These are phyloP conservation scores for Alternaria dauci DNA, from an alignment of 2,329 filamentous ascomycete genomes.

Conservation along the genomic window DNA sequence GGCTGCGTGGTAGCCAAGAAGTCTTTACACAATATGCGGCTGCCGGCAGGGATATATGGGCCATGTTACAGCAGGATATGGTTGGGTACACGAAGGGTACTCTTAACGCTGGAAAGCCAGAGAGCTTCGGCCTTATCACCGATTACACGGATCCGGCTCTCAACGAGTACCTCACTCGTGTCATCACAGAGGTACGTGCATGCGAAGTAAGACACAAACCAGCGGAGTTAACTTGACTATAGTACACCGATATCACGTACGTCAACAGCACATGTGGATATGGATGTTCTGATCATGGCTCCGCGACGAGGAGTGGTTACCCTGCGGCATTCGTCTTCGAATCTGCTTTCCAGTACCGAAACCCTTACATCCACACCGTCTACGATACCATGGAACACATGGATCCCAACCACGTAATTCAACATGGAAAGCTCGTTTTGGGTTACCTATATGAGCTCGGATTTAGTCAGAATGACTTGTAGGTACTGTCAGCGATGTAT, in stretches of 20 bases:
- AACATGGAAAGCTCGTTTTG: conserved; percentile 84
- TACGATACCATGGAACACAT: conserved; percentile 73
- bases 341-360: conserved; percentile 66
- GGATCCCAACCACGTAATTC: conserved; percentile 85
- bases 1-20: conserved; percentile 84
- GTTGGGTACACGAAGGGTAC: conserved; percentile 72
- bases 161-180: conserved; percentile 86
- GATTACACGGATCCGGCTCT: conserved; percentile 84
- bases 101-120: conserved; percentile 59
- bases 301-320: conserved; percentile 75
- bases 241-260: conserved; percentile 87
- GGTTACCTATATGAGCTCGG: conserved; percentile 83
- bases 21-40: conserved; percentile 83
- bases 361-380: conserved; percentile 72
- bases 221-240: conserved; percentile 28
- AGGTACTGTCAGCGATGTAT: not conserved
- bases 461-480: conserved; percentile 57
- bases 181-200: conserved; percentile 63
- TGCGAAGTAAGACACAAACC: not conserved
- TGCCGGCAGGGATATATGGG: conserved; percentile 78
- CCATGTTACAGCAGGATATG: conserved; percentile 99
- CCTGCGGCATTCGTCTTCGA: conserved; percentile 79
- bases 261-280: conserved; percentile 88
- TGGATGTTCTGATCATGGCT: conserved; percentile 78
- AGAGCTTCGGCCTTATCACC: conserved; percentile 88